These are phyloP conservation scores for Withania somnifera DNA, from an alignment of 305 asterid species.

Conservation along the genomic window DNA sequence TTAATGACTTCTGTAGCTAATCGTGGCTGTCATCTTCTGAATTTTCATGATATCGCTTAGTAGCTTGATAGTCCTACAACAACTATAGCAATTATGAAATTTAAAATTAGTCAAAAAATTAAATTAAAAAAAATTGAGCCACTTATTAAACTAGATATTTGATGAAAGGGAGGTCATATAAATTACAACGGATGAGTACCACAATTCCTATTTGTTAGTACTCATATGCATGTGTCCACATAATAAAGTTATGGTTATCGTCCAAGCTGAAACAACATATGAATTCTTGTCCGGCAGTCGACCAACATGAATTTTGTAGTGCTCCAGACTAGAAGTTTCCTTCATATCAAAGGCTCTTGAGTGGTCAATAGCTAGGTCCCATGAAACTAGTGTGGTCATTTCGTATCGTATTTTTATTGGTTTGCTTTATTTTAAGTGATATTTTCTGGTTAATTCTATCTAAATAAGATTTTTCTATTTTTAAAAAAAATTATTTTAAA, in stretches of 20 bases:
- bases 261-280: slow-evolving; percentile 6
- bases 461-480: not conserved
- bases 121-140: not conserved
- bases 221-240: slow-evolving; percentile 16
- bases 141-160: not conserved
- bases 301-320: slow-evolving; percentile 16
- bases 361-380: too few relatives aligned
- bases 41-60: not conserved
- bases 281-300: slow-evolving; percentile 24
- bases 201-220: not conserved
- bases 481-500: not conserved
- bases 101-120: not conserved
- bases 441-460: not conserved
- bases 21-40: not conserved
- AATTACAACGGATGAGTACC: not conserved
- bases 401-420: not conserved
- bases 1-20: not conserved
- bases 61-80: not conserved
- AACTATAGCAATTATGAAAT: not conserved
- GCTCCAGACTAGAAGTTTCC: slow-evolving; percentile 8
- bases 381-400: not conserved
- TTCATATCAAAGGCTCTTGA: not conserved
- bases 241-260: slow-evolving; percentile 11
- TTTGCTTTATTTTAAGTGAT: not conserved
- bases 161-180: not conserved